Evolutionary conservation across 306 rosid species (phyloP).

Genomic region (Oxytropis ochrocephala): DNA sequence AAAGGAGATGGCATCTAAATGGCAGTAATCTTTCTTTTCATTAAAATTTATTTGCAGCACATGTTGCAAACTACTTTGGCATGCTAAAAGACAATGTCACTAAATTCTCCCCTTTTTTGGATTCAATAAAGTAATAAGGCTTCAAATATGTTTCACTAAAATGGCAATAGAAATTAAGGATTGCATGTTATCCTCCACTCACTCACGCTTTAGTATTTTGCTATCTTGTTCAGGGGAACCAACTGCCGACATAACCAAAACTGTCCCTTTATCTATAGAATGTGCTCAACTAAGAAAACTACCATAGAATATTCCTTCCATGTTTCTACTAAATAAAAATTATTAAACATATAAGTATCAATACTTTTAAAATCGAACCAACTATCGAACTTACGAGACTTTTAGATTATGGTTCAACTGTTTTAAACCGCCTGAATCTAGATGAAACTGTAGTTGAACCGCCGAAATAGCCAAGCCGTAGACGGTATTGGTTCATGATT

Average conservation of each 20-base stretch:
- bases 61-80: conserved; percentile 49
- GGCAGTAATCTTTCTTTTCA: neutral
- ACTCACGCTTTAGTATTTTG: conserved; percentile 24
- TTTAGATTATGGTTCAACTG: too few species aligned
- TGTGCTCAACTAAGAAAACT: conserved; percentile 53
- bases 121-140: conserved; percentile 2
- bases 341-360: too few species aligned
- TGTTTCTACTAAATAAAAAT: neutral
- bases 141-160: conserved; percentile 8
- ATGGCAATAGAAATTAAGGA: conserved; percentile 20
- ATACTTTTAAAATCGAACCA: too few species aligned
- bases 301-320: conserved; percentile 31
- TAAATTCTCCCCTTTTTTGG: conserved; percentile 21
- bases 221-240: conserved; percentile 8
- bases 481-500: too few species aligned
- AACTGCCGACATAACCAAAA: conserved; percentile 31
- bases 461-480: too few species aligned
- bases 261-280: conserved; percentile 26
- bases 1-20: conserved; percentile 13
- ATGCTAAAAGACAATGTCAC: conserved; percentile 24
- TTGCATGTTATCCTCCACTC: conserved; percentile 66
- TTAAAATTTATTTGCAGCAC: conserved; percentile 34
- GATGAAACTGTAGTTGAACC: too few species aligned
- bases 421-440: too few species aligned
- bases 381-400: too few species aligned